phyloP scores from a whole-genome alignment of 1,284 basidiomycete genomes.

The Lentinus polychrous region DNA sequence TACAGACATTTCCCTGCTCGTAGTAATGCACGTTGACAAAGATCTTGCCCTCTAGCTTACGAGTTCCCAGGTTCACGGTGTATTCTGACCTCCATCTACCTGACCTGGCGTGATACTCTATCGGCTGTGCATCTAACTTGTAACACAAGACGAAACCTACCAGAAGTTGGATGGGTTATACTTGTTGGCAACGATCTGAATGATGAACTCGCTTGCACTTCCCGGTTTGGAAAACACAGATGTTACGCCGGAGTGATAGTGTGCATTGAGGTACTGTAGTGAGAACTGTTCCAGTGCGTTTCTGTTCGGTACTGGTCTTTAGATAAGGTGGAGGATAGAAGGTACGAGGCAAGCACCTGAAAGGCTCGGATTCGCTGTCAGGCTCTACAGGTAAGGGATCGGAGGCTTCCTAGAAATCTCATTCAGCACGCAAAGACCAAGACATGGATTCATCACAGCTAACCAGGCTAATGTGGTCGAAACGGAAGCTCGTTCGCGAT shows the following conservation, averaged over 20 bases:
- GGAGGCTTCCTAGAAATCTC: conserved; percentile 57
- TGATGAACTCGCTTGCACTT: conserved; percentile 44
- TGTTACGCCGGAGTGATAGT: conserved; percentile 71
- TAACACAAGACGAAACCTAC: conserved; percentile 35
- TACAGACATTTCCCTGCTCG: conserved; percentile 85
- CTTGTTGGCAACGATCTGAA: conserved; percentile 88
- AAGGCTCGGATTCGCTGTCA: conserved; percentile 60
- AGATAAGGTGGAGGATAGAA: conserved; percentile 1
- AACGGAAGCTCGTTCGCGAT: conserved; percentile 69
- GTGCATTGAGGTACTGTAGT: conserved; percentile 66
- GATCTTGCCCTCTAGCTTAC: conserved; percentile 57
- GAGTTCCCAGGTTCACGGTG: conserved; percentile 48
- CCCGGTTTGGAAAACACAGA: conserved; percentile 57
- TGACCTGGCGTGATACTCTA: conserved; percentile 47
- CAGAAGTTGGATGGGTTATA: conserved; percentile 91
- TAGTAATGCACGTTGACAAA: conserved; percentile 90
- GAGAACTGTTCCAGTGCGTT: conserved; percentile 62
- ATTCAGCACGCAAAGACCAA: not conserved
- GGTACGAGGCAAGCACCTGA: conserved; percentile 48
- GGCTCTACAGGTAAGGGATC: conserved; percentile 60
- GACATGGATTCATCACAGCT: conserved; percentile 21
- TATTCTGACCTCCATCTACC: conserved; percentile 90
- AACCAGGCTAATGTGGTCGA: conserved; percentile 78
- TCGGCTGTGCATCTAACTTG: not conserved
- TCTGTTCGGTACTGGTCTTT: conserved; percentile 30